These are phyloP conservation scores for Nectriaceae sp. DNA, from an alignment of 2,329 filamentous ascomycete species.

Conservation along the genomic window DNA sequence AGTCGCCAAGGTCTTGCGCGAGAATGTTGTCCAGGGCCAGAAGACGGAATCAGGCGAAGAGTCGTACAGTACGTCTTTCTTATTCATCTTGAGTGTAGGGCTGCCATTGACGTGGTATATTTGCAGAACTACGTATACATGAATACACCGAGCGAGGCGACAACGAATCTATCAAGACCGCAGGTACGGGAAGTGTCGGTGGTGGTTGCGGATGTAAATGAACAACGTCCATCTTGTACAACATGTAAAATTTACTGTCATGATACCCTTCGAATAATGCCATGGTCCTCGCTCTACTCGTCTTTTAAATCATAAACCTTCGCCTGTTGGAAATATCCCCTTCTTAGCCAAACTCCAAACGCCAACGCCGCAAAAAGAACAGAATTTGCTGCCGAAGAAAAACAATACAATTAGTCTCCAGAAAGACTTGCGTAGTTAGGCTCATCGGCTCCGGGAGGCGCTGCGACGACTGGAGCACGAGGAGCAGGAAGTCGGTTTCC, in stretches of 20 bases:
- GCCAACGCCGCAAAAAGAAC: slow-evolving; percentile 13
- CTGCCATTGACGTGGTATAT: background rate
- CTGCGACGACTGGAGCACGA: slow-evolving; percentile 56
- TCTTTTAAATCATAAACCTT: slow-evolving; percentile 10
- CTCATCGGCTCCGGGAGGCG: slow-evolving; percentile 79
- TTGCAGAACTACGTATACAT: slow-evolving; percentile 80
- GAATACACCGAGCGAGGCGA: slow-evolving; percentile 88
- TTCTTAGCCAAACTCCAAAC: slow-evolving; percentile 33
- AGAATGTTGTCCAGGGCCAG: slow-evolving; percentile 88
- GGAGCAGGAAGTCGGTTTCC: slow-evolving; percentile 22
- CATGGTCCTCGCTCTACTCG: slow-evolving; percentile 20
- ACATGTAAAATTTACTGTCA: slow-evolving; percentile 32
- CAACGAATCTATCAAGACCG: slow-evolving; percentile 84
- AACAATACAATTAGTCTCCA: slow-evolving; percentile 61
- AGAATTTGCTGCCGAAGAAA: slow-evolving; percentile 1
- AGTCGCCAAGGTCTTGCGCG: slow-evolving; percentile 74
- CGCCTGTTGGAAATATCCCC: too few relatives aligned
- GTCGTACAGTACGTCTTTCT: slow-evolving; percentile 59
- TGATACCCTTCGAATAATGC: slow-evolving; percentile 35
- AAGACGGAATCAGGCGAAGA: slow-evolving; percentile 43
- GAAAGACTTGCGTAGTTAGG: slow-evolving; percentile 80
- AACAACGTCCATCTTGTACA: slow-evolving; percentile 23
- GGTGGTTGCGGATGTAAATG: slow-evolving; percentile 37
- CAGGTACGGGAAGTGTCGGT: slow-evolving; percentile 38
- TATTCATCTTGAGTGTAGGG: background rate